These are phyloP conservation scores for Colletotrichum lindemuthianum DNA, from an alignment of 2,329 filamentous ascomycete genomes.

Conservation along the genomic window DNA sequence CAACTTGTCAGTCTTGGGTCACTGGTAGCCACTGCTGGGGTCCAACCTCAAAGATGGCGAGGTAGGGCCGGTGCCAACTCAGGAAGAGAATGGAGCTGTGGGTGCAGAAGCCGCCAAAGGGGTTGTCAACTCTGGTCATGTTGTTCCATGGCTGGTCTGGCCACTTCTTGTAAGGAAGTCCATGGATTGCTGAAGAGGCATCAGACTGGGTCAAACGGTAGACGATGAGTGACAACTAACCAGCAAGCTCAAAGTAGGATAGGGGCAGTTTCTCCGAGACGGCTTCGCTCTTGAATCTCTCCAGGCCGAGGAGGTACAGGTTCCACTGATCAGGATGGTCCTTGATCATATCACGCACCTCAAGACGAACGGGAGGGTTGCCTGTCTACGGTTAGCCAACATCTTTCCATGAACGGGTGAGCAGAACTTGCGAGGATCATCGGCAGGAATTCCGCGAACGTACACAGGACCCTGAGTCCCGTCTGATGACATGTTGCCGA, in stretches of 20 bases:
- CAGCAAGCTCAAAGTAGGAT: slow-evolving; percentile 29
- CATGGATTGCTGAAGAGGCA: slow-evolving; percentile 44
- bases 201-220: slow-evolving; percentile 12
- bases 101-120: slow-evolving; percentile 70
- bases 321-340: slow-evolving; percentile 32
- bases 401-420: too few relatives aligned
- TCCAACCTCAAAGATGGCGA: slow-evolving; percentile 67
- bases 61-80: slow-evolving; percentile 74
- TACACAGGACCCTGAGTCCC: slow-evolving; percentile 21
- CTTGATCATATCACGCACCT: slow-evolving; percentile 33
- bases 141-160: slow-evolving; percentile 33
- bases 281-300: slow-evolving; percentile 26
- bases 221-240: neutral
- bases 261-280: slow-evolving; percentile 18
- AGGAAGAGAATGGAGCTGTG: slow-evolving; percentile 71
- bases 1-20: neutral
- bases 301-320: slow-evolving; percentile 27
- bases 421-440: slow-evolving; percentile 13
- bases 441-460: slow-evolving; percentile 18
- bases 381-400: neutral
- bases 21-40: neutral
- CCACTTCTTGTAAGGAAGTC: slow-evolving; percentile 44
- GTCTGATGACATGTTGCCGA: slow-evolving; percentile 24
- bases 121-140: slow-evolving; percentile 41
- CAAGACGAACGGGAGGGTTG: slow-evolving; percentile 24